These are phyloP conservation scores for Chionographis japonica DNA, from an alignment of 106 monocot genomes.

Conservation along the genomic window DNA sequence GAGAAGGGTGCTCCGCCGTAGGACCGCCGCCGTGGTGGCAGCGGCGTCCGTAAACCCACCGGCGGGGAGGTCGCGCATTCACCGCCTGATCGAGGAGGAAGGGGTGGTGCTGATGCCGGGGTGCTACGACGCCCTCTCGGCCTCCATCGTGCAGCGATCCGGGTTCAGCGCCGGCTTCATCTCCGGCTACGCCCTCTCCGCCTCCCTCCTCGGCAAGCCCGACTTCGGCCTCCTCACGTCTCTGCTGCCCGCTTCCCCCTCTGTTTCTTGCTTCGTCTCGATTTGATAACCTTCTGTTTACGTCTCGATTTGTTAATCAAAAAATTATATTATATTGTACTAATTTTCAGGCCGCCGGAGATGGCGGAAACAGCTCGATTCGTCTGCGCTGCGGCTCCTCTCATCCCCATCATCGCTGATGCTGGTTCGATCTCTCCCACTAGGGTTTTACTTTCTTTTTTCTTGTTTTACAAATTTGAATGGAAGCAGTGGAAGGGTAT, in stretches of 20 bases:
- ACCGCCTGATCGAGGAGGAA: constrained; percentile 48
- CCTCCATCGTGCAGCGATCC: constrained; percentile 39
- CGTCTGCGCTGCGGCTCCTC: constrained; percentile 37
- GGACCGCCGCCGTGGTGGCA: neutral
- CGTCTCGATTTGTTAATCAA: neutral
- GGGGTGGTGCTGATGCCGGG: constrained; percentile 52
- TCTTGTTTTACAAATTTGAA: too few relatives aligned
- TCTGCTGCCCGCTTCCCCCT: constrained; percentile 22
- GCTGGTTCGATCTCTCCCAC: constrained; percentile 23
- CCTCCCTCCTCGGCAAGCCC: constrained; percentile 31
- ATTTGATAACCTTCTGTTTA: neutral
- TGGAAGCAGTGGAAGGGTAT: too few relatives aligned
- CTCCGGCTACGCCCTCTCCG: constrained; percentile 56
- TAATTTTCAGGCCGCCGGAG: constrained; percentile 37
- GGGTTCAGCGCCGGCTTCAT: constrained; percentile 63
- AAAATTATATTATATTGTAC: neutral
- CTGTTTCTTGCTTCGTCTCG: constrained; percentile 31
- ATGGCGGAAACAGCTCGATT: constrained; percentile 46
- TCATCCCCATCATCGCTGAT: constrained; percentile 39
- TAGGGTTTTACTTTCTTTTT: too few relatives aligned
- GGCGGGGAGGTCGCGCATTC: constrained; percentile 23
- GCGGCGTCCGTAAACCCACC: neutral
- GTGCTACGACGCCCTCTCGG: constrained; percentile 52
- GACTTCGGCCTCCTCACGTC: constrained; percentile 38
- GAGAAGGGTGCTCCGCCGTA: neutral